Evolutionary conservation across 2,329 filamentous ascomycete species (phyloP).

Genomic region (Verticillium zaregamsianum): DNA sequence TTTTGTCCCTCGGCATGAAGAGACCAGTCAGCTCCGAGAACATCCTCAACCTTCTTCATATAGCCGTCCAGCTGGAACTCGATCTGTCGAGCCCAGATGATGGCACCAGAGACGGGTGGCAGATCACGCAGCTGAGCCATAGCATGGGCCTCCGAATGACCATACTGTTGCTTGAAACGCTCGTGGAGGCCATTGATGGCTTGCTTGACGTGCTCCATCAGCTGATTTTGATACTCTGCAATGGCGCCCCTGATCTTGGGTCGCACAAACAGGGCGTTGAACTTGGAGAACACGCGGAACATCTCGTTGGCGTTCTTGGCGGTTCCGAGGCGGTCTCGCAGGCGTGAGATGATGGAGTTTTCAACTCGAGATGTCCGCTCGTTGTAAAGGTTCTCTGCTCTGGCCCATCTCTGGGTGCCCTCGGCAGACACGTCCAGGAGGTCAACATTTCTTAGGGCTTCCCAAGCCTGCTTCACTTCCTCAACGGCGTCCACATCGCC

Average conservation of each 20-base stretch:
- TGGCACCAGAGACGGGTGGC: slow-evolving; percentile 91
- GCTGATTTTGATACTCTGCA: slow-evolving; percentile 93
- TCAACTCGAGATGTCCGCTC: slow-evolving; percentile 96
- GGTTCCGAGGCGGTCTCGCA: slow-evolving; percentile 88
- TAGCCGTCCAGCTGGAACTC: slow-evolving; percentile 93
- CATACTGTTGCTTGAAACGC: slow-evolving; percentile 98
- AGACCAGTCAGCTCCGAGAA: slow-evolving; percentile 91
- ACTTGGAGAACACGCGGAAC: slow-evolving; percentile 99
- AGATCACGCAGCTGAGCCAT: slow-evolving; percentile 97
- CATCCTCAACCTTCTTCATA: slow-evolving; percentile 99
- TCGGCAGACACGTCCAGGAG: slow-evolving; percentile 87
- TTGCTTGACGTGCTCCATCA: slow-evolving; percentile 96
- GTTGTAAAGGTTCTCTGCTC: slow-evolving; percentile 94
- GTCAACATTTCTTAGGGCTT: slow-evolving; percentile 90
- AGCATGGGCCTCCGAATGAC: slow-evolving; percentile 92
- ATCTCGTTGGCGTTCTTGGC: slow-evolving; percentile 98
- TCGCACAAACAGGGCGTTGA: slow-evolving; percentile 96
- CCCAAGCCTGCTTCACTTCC: slow-evolving; percentile 92
- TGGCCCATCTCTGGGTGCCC: slow-evolving; percentile 87
- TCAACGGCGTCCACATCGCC: slow-evolving; percentile 96
- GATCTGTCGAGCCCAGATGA: slow-evolving; percentile 97
- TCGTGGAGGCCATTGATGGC: slow-evolving; percentile 92
- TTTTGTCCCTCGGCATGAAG: slow-evolving; percentile 94
- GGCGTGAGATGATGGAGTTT: slow-evolving; percentile 94
- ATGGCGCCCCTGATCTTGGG: slow-evolving; percentile 99